phyloP scores from a whole-genome alignment of 345 rosid genomes.

The Dovyalis caffra region DNA sequence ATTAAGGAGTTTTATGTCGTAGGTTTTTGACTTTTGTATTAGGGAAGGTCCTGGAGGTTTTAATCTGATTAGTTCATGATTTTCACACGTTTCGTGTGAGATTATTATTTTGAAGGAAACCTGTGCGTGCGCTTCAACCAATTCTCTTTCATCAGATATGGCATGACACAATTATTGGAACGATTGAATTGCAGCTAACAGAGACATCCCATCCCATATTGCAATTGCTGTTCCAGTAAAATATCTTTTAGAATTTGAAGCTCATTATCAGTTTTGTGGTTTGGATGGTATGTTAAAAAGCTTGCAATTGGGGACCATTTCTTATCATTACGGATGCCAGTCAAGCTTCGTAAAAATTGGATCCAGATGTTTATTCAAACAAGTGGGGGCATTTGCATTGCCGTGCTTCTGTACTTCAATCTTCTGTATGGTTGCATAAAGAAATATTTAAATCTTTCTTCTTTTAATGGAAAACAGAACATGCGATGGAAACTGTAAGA shows the following conservation, averaged over 20 bases:
- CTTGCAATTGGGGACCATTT: background rate
- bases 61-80: too few relatives aligned
- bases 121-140: background rate
- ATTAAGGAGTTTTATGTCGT: background rate
- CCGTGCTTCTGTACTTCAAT: background rate
- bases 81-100: background rate
- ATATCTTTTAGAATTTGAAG: too few relatives aligned
- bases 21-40: background rate
- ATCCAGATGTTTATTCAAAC: background rate
- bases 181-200: background rate
- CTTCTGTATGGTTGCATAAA: background rate
- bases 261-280: background rate
- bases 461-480: too few relatives aligned
- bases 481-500: background rate
- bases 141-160: background rate
- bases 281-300: background rate
- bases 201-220: background rate
- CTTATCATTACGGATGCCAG: background rate
- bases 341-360: background rate
- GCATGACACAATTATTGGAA: background rate
- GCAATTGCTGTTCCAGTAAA: background rate
- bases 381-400: background rate
- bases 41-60: background rate
- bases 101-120: background rate
- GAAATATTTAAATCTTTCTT: too few relatives aligned